These are phyloP conservation scores for Aeschynomene evenia DNA, from an alignment of 306 rosid species.

Conservation along the genomic window DNA sequence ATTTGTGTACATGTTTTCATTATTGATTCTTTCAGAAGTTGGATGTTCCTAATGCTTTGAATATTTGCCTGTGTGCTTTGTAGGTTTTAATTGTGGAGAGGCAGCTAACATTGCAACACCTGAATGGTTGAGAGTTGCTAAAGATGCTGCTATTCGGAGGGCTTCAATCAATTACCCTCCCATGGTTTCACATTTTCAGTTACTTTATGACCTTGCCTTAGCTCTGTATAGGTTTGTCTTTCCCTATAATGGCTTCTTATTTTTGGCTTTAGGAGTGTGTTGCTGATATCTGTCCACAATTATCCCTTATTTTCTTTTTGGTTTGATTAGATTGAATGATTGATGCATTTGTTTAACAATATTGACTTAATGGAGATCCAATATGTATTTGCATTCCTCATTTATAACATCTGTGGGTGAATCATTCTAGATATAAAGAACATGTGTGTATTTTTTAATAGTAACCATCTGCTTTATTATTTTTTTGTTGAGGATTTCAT, in stretches of 20 bases:
- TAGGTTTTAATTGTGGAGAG: slow-evolving; percentile 97
- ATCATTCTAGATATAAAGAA: slow-evolving; percentile 15
- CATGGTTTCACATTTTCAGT: slow-evolving; percentile 97
- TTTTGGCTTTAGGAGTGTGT: slow-evolving; percentile 13
- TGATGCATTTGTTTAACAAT: slow-evolving; percentile 4
- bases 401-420: slow-evolving; percentile 13
- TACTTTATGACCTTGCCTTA: slow-evolving; percentile 96
- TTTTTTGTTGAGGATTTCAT: background rate
- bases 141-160: slow-evolving; percentile 97
- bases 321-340: slow-evolving; percentile 11
- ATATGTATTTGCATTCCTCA: background rate
- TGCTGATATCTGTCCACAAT: slow-evolving; percentile 8
- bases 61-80: slow-evolving; percentile 26
- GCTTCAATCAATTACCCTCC: slow-evolving; percentile 97
- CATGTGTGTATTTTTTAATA: background rate
- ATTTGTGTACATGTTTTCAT: background rate
- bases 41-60: slow-evolving; percentile 35
- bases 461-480: background rate
- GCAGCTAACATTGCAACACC: slow-evolving; percentile 99
- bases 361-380: slow-evolving; percentile 10
- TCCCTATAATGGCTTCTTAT: slow-evolving; percentile 21
- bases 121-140: slow-evolving; percentile 96
- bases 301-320: slow-evolving; percentile 3
- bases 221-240: slow-evolving; percentile 78
- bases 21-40: slow-evolving; percentile 12